A percentile compares a stretch with the other conserved stretches of the same genome.
These are phyloP conservation scores for Tetrapisispora arboricola DNA, from an alignment of 805 yeast genomes.

Conservation along the genomic window DNA sequence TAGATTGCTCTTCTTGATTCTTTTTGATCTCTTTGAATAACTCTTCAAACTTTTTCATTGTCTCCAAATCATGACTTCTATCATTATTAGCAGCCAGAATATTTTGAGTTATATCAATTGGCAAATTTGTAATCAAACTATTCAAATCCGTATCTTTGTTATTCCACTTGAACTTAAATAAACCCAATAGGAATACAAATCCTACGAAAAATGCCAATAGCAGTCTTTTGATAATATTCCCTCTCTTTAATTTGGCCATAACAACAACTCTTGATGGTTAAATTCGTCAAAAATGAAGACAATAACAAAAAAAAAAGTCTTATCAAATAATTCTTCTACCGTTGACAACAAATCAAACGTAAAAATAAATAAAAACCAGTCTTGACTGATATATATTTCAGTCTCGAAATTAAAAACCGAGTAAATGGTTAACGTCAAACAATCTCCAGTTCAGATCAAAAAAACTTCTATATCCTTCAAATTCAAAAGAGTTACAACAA, in stretches of 20 bases:
- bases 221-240: constrained; percentile 1
- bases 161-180: constrained; percentile 3
- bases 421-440: too few relatives aligned
- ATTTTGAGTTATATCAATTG: constrained; percentile 17
- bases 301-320: too few relatives aligned
- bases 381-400: too few relatives aligned
- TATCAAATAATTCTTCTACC: too few relatives aligned
- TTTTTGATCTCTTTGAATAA: constrained; percentile 45
- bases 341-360: too few relatives aligned
- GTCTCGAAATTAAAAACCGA: too few relatives aligned
- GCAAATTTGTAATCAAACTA: constrained; percentile 20
- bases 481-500: too few relatives aligned
- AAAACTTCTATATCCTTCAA: too few relatives aligned
- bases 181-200: neutral
- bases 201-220: neutral
- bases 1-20: constrained; percentile 49
- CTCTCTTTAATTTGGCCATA: constrained; percentile 2
- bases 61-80: constrained; percentile 42
- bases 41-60: constrained; percentile 54
- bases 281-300: too few relatives aligned
- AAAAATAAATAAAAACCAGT: too few relatives aligned
- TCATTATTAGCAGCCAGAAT: constrained; percentile 33
- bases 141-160: constrained; percentile 21
- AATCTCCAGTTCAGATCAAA: too few relatives aligned
- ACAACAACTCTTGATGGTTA: too few relatives aligned